Conservation (phyloP, 2,329 filamentous ascomycete genomes). For the Cladosporium sp. region DNA sequence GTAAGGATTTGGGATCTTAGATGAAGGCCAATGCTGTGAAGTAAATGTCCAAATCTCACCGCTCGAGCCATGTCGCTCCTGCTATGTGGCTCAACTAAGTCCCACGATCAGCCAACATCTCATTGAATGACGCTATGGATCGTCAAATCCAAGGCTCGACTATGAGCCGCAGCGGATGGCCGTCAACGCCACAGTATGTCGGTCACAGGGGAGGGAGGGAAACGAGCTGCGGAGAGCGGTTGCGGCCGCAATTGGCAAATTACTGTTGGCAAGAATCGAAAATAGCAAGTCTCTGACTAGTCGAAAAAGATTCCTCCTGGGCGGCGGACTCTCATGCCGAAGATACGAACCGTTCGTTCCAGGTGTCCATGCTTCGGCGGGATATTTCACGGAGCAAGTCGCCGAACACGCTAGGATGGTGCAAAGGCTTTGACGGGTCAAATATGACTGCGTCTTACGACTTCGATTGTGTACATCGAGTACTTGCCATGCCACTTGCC, state of each 20-base stretch:
- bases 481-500: too few relatives aligned
- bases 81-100: background rate
- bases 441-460: too few relatives aligned
- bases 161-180: background rate
- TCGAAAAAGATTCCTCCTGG: background rate
- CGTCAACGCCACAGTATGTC: background rate
- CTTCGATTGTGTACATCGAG: too few relatives aligned
- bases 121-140: background rate
- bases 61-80: background rate
- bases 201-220: background rate
- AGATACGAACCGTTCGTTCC: background rate
- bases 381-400: background rate
- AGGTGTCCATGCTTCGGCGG: background rate
- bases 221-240: background rate
- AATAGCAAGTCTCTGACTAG: conserved; percentile 5
- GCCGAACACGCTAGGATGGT: background rate
- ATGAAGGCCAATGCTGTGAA: background rate
- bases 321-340: background rate
- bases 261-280: conserved; percentile 1
- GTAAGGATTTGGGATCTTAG: conserved; percentile 4
- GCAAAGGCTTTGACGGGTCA: too few relatives aligned
- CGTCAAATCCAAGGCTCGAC: background rate
- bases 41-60: background rate
- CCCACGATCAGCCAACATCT: background rate
- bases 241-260: background rate